Percentiles rank a stretch among this genome's conserved stretches.
phyloP scores from a whole-genome alignment of 2,329 filamentous ascomycete species.

The Xylaria polymorpha region DNA sequence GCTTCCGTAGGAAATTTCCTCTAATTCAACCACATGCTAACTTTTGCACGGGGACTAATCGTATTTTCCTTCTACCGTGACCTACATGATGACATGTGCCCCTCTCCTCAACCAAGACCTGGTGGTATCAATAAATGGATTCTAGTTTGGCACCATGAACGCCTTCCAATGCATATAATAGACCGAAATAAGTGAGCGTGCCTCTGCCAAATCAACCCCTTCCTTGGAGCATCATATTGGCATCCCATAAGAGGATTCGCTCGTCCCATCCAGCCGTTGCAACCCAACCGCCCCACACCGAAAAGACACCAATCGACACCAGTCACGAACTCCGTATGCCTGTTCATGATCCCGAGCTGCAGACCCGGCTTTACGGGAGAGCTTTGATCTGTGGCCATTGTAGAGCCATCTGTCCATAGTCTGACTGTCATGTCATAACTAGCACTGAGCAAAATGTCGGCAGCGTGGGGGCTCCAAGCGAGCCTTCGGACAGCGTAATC shows the following conservation, averaged over 20 bases:
- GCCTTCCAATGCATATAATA: constrained; percentile 35
- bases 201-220: constrained; percentile 22
- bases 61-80: background rate
- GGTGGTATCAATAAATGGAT: constrained; percentile 36
- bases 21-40: background rate
- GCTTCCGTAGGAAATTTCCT: background rate
- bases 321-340: constrained; percentile 95
- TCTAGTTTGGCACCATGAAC: constrained; percentile 28
- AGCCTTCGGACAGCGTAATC: constrained; percentile 89
- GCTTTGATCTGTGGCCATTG: constrained; percentile 51
- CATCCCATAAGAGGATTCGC: constrained; percentile 90
- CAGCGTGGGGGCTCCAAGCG: constrained; percentile 93
- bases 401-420: constrained; percentile 84
- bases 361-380: constrained; percentile 64
- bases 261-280: constrained; percentile 97
- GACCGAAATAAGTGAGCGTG: background rate
- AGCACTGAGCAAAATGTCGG: constrained; percentile 85
- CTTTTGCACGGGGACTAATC: background rate
- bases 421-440: constrained; percentile 99
- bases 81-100: background rate
- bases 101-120: constrained; percentile 15
- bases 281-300: constrained; percentile 94
- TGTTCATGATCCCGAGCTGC: constrained; percentile 87
- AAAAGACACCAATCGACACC: constrained; percentile 99
- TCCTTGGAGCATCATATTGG: constrained; percentile 57